Percentiles rank a stretch among this genome's conserved stretches.
phyloP scores from a whole-genome alignment of 805 yeast genomes.

The Sugiyamaella floridensis region DNA sequence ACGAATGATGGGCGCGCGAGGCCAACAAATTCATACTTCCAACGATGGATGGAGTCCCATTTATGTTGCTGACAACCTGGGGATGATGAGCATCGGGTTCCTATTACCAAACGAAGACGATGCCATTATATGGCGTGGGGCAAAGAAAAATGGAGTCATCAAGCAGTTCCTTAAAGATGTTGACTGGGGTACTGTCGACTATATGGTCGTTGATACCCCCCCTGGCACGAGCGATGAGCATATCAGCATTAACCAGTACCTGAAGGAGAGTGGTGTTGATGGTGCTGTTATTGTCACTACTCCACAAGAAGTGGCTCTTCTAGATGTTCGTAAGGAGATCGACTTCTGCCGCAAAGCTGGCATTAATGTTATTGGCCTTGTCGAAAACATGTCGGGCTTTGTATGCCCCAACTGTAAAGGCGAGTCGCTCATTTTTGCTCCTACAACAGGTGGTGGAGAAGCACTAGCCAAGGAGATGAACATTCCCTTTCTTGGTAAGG shows the following conservation, averaged over 20 bases:
- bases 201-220: constrained; percentile 88
- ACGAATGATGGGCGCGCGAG: constrained; percentile 84
- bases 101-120: constrained; percentile 91
- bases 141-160: constrained; percentile 88
- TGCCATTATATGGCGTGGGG: constrained; percentile 95
- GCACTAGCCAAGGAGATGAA: constrained; percentile 71
- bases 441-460: constrained; percentile 96
- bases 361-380: constrained; percentile 78
- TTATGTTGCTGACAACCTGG: constrained; percentile 88
- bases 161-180: constrained; percentile 92
- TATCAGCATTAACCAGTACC: constrained; percentile 75
- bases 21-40: constrained; percentile 81
- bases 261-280: constrained; percentile 74
- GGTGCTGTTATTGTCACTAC: constrained; percentile 95
- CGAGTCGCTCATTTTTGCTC: constrained; percentile 80
- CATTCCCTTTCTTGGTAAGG: constrained; percentile 79
- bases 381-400: constrained; percentile 97
- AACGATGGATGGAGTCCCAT: constrained; percentile 96
- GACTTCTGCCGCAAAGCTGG: constrained; percentile 91
- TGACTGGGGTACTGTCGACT: constrained; percentile 83
- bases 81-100: constrained; percentile 90
- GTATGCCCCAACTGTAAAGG: constrained; percentile 94
- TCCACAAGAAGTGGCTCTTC: constrained; percentile 93
- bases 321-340: constrained; percentile 93
- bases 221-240: constrained; percentile 99